Percentiles rank a stretch among this genome's conserved stretches.
Conservation (phyloP, 2,329 filamentous ascomycete genomes). For the Curvularia sp. region DNA sequence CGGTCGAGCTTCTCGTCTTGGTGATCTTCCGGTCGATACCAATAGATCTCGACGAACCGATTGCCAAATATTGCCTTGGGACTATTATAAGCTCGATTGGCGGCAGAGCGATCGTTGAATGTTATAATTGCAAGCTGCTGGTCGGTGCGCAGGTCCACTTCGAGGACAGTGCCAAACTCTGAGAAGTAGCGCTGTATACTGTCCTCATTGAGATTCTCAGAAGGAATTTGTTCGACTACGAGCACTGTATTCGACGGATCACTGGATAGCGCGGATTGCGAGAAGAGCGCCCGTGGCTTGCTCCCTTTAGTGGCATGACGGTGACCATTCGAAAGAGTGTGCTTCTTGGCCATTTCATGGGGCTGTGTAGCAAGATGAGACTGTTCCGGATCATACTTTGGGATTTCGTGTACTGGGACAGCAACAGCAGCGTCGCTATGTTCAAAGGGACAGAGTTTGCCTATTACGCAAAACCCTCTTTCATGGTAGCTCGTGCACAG, state of each 20-base stretch:
- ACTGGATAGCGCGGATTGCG: conserved; percentile 66
- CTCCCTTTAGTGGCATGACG: conserved; percentile 28
- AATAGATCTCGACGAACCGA: conserved; percentile 83
- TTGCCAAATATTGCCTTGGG: conserved; percentile 86
- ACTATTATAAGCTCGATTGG: conserved; percentile 74
- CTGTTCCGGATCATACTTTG: conserved; percentile 67
- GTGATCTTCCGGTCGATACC: conserved; percentile 62
- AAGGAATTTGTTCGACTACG: conserved; percentile 79
- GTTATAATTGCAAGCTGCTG: conserved; percentile 74
- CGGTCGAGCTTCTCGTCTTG: conserved; percentile 64
- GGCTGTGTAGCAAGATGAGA: conserved; percentile 48
- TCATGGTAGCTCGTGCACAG: conserved; percentile 74
- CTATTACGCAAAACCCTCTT: conserved; percentile 74
- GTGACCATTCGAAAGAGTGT: conserved; percentile 28
- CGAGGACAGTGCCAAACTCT: conserved; percentile 71
- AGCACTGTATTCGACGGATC: conserved; percentile 71
- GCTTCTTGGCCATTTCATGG: conserved; percentile 7
- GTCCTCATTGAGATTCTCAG: conserved; percentile 71
- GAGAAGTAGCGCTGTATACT: conserved; percentile 72
- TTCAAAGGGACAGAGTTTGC: conserved; percentile 71
- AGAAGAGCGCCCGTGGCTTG: conserved; percentile 62
- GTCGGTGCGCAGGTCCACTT: conserved; percentile 70
- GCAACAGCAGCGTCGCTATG: conserved; percentile 60
- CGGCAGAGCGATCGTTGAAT: conserved; percentile 69
- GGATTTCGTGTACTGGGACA: conserved; percentile 21